Conservation (phyloP, 495 filamentous ascomycete species). For the Aspergillus wentii region DNA sequence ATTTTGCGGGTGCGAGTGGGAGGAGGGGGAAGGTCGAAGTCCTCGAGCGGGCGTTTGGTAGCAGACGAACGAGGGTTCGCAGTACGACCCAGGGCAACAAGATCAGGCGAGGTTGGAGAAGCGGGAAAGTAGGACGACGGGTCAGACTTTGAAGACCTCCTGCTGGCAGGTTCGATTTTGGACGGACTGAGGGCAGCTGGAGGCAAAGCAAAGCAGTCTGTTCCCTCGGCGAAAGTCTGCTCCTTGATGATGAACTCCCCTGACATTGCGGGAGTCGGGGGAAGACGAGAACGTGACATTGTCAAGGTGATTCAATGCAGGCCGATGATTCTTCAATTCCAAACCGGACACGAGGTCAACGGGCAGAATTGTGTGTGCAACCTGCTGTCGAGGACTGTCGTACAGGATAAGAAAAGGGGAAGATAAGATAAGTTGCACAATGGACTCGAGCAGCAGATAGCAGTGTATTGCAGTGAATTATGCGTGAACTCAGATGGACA, state of each 20-base stretch:
- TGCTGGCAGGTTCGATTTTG: constrained; percentile 31
- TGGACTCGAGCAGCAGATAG: no score
- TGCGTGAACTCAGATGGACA: no score
- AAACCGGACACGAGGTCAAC: no score
- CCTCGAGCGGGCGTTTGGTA: constrained; percentile 41
- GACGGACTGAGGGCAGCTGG: constrained; percentile 66
- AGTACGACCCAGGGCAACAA: constrained; percentile 28
- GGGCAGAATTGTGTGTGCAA: no score
- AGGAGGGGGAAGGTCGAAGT: constrained; percentile 83
- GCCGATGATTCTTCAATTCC: no score
- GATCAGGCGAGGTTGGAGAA: constrained; percentile 52
- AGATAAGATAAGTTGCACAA: no score
- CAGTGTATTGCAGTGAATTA: no score
- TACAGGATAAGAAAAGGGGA: no score
- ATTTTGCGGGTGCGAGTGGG: constrained; percentile 91
- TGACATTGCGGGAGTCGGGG: constrained; percentile 81
- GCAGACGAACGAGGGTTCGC: constrained; percentile 55
- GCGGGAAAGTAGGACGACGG: constrained; percentile 47
- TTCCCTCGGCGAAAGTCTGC: constrained; percentile 43
- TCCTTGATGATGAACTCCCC: constrained; percentile 78
- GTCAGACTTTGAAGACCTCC: constrained; percentile 39
- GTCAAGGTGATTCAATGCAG: no score
- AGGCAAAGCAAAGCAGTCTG: constrained; percentile 73
- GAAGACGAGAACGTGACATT: constrained; percentile 66
- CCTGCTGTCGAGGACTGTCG: no score